Percentiles rank a stretch among this genome's conserved stretches.
Evolutionary conservation across 345 rosid genomes (phyloP).

Genomic region (Eucalyptus marginata): DNA sequence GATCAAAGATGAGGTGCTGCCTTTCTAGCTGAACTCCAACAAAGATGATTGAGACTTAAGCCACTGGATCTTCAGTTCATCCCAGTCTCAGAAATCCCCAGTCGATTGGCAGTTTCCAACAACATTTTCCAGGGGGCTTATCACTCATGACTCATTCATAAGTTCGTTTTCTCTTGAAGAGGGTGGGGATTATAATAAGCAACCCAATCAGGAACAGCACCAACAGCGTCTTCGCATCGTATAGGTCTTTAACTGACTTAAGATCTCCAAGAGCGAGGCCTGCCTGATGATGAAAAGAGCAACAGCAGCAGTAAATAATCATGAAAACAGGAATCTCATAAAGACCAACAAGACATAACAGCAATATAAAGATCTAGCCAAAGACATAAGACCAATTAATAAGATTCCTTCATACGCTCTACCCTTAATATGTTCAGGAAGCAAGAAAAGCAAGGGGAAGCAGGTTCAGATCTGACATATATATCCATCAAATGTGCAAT

Average conservation of each 20-base stretch:
- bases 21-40: neutral
- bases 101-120: neutral
- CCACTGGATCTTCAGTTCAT: neutral
- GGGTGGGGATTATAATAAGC: conserved; percentile 22
- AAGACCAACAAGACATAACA: neutral
- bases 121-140: neutral
- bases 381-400: neutral
- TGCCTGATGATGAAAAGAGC: conserved; percentile 14
- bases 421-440: neutral
- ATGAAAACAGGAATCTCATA: neutral
- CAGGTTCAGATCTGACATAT: neutral
- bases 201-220: conserved; percentile 2
- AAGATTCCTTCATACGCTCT: neutral
- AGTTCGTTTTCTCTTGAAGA: conserved; percentile 28
- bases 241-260: conserved; percentile 35
- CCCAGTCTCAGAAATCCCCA: neutral
- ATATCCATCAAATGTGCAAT: neutral
- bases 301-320: neutral
- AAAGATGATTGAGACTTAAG: neutral
- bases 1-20: neutral
- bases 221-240: conserved; percentile 25
- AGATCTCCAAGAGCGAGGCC: conserved; percentile 49
- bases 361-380: neutral
- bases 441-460: neutral
- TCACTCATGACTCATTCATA: conserved; percentile 11